Conservation (phyloP, 2,329 filamentous ascomycete genomes). For the Verticillium klebahnii region DNA sequence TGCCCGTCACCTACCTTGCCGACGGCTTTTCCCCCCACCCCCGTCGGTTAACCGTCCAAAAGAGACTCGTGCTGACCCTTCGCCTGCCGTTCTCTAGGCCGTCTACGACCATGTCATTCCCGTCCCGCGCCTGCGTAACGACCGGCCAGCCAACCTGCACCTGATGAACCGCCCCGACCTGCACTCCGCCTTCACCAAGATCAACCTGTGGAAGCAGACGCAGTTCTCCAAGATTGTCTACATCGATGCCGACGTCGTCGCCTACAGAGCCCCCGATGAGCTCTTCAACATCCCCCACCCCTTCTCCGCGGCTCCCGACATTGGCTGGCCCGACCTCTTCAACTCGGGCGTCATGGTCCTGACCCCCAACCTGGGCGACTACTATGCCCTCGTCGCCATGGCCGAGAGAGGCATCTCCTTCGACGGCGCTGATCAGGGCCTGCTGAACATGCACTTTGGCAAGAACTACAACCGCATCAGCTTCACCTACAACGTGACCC, state of each 20-base stretch:
- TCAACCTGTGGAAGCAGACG: constrained; percentile 85
- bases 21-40: not conserved
- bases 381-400: constrained; percentile 77
- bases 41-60: too few relatives aligned
- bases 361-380: constrained; percentile 80
- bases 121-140: constrained; percentile 74
- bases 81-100: constrained; percentile 43
- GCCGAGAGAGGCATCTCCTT: constrained; percentile 87
- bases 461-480: constrained; percentile 79
- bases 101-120: constrained; percentile 88
- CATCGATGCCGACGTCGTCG: constrained; percentile 90
- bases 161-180: constrained; percentile 91
- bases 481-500: constrained; percentile 96
- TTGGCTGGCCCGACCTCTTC: constrained; percentile 97
- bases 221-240: constrained; percentile 94
- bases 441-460: constrained; percentile 92
- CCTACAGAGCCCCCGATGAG: constrained; percentile 85
- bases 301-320: constrained; percentile 78
- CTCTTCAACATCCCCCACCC: constrained; percentile 64
- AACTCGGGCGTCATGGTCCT: constrained; percentile 97
- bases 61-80: not conserved
- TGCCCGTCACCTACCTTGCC: not conserved
- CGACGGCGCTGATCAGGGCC: constrained; percentile 92
- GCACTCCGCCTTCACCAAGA: constrained; percentile 92
- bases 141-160: constrained; percentile 73